These are phyloP conservation scores for Stentor coeruleus DNA, from an alignment of 73 alveolate genomes.

Conservation along the genomic window DNA sequence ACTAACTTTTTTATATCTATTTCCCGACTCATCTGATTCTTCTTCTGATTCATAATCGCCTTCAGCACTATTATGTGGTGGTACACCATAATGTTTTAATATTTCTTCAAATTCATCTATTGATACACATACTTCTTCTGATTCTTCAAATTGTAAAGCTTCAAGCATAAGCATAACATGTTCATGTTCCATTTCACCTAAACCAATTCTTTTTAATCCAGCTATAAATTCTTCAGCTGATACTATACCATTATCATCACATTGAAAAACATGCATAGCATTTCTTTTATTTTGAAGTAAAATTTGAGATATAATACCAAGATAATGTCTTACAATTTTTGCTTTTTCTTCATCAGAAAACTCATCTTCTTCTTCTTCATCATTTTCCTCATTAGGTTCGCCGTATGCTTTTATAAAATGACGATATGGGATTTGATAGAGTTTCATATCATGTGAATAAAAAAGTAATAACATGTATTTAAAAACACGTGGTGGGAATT, in stretches of 20 bases:
- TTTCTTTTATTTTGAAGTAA: neutral
- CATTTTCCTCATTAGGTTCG: neutral
- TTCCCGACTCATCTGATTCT: neutral
- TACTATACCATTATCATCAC: neutral
- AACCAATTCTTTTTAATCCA: neutral
- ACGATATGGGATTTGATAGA: conserved; percentile 15
- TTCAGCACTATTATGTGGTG: conserved; percentile 30
- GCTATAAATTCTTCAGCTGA: conserved; percentile 1
- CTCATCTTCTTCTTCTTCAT: conserved; percentile 16
- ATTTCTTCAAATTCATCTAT: conserved; percentile 40
- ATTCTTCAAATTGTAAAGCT: conserved; percentile 38
- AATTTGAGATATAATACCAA: neutral
- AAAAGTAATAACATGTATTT: conserved; percentile 11
- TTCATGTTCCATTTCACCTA: conserved; percentile 6
- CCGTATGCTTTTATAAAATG: conserved; percentile 30
- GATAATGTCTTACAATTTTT: conserved; percentile 10
- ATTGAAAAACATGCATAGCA: neutral
- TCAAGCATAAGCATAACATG: conserved; percentile 25
- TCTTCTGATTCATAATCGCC: conserved; percentile 25
- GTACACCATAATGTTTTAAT: conserved; percentile 34
- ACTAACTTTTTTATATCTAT: neutral
- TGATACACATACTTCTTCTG: conserved; percentile 46
- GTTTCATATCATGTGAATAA: conserved; percentile 1
- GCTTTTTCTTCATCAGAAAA: conserved; percentile 22
- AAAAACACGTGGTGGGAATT: neutral